Evolutionary conservation across 371 early-diverging fungal species (phyloP).

Genomic region (Mucor sp.): DNA sequence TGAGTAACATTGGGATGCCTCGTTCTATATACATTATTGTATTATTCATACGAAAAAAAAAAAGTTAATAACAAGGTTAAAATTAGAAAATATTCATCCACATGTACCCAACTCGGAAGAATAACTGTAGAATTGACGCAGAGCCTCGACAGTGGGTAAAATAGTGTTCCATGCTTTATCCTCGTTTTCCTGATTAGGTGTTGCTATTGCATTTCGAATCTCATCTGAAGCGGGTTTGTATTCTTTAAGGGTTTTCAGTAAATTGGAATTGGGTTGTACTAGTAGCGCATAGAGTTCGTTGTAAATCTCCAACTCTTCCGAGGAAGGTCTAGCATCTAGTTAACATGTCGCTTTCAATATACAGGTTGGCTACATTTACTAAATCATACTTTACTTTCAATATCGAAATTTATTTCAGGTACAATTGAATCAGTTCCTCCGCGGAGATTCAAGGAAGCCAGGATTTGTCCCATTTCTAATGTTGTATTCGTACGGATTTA

Average conservation of each 20-base stretch:
- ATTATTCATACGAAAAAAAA: not conserved
- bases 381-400: slow-evolving; percentile 47
- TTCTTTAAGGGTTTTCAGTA: slow-evolving; percentile 51
- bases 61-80: not conserved
- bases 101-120: slow-evolving; percentile 69
- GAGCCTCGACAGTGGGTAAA: slow-evolving; percentile 78
- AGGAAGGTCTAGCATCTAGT: slow-evolving; percentile 54
- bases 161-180: slow-evolving; percentile 85
- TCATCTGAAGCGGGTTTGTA: slow-evolving; percentile 52
- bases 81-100: not conserved
- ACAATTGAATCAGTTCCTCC: slow-evolving; percentile 36
- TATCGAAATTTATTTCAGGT: slow-evolving; percentile 53
- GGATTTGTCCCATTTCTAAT: slow-evolving; percentile 43
- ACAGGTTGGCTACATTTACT: not conserved
- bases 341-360: not conserved
- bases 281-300: slow-evolving; percentile 46
- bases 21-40: slow-evolving; percentile 51
- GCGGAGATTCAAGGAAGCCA: slow-evolving; percentile 44
- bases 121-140: slow-evolving; percentile 80
- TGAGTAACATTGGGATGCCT: slow-evolving; percentile 73
- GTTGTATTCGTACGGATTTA: not conserved
- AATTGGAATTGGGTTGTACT: slow-evolving; percentile 46
- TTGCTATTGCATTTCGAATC: slow-evolving; percentile 78
- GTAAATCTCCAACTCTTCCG: slow-evolving; percentile 56
- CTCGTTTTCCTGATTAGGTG: slow-evolving; percentile 81